A percentile compares a stretch with the other conserved stretches of the same genome.
Evolutionary conservation across 2,329 filamentous ascomycete species (phyloP).

Genomic region (Endothia cerciana): DNA sequence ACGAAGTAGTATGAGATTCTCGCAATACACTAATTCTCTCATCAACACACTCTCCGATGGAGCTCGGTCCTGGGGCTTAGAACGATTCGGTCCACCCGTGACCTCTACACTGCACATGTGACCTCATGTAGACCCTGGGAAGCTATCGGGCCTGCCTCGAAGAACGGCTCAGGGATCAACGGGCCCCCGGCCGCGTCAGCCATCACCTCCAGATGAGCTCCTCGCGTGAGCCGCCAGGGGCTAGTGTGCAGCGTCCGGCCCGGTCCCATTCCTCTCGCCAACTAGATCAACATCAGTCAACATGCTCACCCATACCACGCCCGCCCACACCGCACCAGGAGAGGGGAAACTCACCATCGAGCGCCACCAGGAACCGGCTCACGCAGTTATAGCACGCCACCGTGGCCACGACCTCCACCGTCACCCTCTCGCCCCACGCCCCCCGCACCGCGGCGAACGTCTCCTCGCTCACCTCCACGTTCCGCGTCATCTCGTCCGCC

Average conservation of each 20-base stretch:
- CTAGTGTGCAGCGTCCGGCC: conserved; percentile 46
- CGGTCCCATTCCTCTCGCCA: conserved; percentile 59
- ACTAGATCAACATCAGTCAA: conserved; percentile 47
- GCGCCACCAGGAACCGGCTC: conserved; percentile 78
- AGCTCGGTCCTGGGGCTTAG: too few species aligned
- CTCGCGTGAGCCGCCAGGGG: conserved; percentile 32
- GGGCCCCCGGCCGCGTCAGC: background rate
- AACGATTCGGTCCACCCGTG: background rate
- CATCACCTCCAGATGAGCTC: conserved; percentile 15
- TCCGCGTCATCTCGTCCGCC: conserved; percentile 82
- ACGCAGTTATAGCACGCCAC: conserved; percentile 84
- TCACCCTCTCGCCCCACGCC: conserved; percentile 69
- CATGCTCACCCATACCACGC: background rate
- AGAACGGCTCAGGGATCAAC: too few species aligned
- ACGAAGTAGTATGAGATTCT: background rate
- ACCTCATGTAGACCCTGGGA: too few species aligned
- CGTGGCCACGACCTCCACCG: conserved; percentile 70
- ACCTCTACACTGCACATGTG: too few species aligned
- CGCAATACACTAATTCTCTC: background rate
- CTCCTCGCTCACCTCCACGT: conserved; percentile 69
- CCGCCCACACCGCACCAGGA: background rate
- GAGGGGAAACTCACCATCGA: conserved; percentile 64
- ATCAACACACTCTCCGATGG: background rate
- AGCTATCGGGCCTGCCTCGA: too few species aligned
- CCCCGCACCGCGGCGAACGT: conserved; percentile 67